Conservation (phyloP, 768 basidiomycete species). For the Trametes coccinea region DNA sequence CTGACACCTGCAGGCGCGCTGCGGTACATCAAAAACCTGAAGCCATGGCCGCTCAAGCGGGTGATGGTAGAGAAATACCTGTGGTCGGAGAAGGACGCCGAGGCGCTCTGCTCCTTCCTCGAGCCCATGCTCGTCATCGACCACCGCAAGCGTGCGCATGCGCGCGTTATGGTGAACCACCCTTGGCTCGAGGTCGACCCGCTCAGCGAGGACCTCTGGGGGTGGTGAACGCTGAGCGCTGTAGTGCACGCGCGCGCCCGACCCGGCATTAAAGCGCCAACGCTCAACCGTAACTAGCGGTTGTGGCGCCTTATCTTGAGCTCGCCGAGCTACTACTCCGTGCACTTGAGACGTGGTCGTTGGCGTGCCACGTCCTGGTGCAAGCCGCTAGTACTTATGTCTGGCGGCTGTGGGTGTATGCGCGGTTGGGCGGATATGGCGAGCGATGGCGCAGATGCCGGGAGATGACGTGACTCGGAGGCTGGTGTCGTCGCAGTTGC, state of each 20-base stretch:
- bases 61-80: conserved; percentile 92
- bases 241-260: background rate
- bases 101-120: conserved; percentile 63
- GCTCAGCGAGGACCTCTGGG: conserved; percentile 22
- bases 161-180: conserved; percentile 73
- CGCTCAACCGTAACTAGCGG: background rate
- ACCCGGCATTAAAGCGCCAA: background rate
- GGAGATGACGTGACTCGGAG: conserved; percentile 17
- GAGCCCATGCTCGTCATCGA: conserved; percentile 76
- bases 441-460: conserved; percentile 17
- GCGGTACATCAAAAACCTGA: conserved; percentile 72
- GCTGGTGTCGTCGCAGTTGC: background rate
- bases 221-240: conserved; percentile 14
- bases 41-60: conserved; percentile 77
- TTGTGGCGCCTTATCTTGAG: too few species aligned
- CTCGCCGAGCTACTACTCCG: too few species aligned
- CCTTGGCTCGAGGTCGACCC: conserved; percentile 60
- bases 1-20: conserved; percentile 48
- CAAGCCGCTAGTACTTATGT: background rate
- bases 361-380: too few species aligned
- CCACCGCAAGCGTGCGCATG: conserved; percentile 65
- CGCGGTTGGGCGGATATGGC: conserved; percentile 3
- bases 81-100: conserved; percentile 59
- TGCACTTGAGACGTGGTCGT: too few species aligned
- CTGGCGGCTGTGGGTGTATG: background rate